A percentile compares a stretch with the other conserved stretches of the same genome.
Conservation (phyloP, 2,329 filamentous ascomycete genomes). For the Talaromyces funiculosus region DNA sequence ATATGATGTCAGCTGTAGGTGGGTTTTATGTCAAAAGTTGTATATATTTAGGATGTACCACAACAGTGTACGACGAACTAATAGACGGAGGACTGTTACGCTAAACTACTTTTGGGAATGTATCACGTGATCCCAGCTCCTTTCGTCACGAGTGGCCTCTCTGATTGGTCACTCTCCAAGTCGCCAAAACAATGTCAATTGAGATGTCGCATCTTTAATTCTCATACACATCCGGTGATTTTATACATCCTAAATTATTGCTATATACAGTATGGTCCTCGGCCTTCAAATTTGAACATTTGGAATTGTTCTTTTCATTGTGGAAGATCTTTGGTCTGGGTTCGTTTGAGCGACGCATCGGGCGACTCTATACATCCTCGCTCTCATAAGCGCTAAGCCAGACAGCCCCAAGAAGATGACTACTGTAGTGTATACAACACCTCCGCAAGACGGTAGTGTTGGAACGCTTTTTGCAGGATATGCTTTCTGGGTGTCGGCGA, state of each 20-base stretch:
- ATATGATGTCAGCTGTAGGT: not conserved
- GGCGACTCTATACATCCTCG: not conserved
- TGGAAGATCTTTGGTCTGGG: not conserved
- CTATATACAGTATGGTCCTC: not conserved
- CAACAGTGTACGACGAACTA: too few relatives aligned
- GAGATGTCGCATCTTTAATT: not conserved
- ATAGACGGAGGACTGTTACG: too few relatives aligned
- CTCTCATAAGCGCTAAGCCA: not conserved
- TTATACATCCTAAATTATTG: not conserved
- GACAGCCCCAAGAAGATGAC: not conserved
- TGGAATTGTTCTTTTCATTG: not conserved
- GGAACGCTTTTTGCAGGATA: constrained; percentile 47
- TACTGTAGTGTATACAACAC: constrained; percentile 8
- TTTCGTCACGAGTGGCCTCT: not conserved
- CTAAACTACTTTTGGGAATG: not conserved
- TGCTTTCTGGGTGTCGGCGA: constrained; percentile 55
- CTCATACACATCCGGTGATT: not conserved
- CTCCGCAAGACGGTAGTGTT: constrained; percentile 5
- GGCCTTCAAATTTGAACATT: not conserved
- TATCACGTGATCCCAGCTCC: not conserved
- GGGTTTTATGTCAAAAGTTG: not conserved
- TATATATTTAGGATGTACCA: too few relatives aligned
- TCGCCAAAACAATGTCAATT: constrained; percentile 17
- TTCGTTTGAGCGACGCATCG: not conserved
- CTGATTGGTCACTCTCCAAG: constrained; percentile 15